Evolutionary conservation across 73 alveolate species (phyloP).

Genomic region (Uronychia setigera): DNA sequence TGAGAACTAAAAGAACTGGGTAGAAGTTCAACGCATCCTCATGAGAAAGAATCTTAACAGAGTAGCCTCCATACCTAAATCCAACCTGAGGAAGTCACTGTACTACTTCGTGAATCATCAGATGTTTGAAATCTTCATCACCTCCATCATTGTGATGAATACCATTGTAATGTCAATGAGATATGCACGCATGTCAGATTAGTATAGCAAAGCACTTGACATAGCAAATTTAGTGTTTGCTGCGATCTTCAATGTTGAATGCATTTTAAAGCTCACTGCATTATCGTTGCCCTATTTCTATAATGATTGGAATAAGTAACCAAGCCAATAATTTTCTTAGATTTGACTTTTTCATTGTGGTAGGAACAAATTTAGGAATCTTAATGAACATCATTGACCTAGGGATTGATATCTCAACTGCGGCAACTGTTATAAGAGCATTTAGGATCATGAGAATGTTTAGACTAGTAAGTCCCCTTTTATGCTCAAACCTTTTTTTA

Average conservation of each 20-base stretch:
- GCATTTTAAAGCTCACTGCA: neutral
- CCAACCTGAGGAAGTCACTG: neutral
- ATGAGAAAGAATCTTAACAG: neutral
- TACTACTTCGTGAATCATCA: neutral
- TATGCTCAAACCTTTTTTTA: too few relatives aligned
- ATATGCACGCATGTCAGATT: constrained; percentile 1
- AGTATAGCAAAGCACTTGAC: neutral
- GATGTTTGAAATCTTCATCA: constrained; percentile 7
- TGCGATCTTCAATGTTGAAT: constrained; percentile 11
- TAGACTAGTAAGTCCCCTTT: constrained; percentile 13
- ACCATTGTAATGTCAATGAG: constrained; percentile 8
- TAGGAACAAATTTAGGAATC: constrained; percentile 64
- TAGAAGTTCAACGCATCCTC: neutral
- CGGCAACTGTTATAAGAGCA: constrained; percentile 62
- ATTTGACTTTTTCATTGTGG: constrained; percentile 73
- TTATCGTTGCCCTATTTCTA: neutral
- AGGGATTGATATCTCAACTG: constrained; percentile 38
- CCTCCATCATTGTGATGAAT: constrained; percentile 1
- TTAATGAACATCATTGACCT: constrained; percentile 19
- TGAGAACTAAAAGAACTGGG: constrained; percentile 9
- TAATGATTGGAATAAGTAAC: neutral
- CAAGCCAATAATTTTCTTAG: too few relatives aligned
- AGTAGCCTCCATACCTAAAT: neutral
- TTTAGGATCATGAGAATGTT: constrained; percentile 61
- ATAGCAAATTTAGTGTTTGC: neutral